Conservation (phyloP, 2,329 filamentous ascomycete genomes). For the Monosporascus sp. region DNA sequence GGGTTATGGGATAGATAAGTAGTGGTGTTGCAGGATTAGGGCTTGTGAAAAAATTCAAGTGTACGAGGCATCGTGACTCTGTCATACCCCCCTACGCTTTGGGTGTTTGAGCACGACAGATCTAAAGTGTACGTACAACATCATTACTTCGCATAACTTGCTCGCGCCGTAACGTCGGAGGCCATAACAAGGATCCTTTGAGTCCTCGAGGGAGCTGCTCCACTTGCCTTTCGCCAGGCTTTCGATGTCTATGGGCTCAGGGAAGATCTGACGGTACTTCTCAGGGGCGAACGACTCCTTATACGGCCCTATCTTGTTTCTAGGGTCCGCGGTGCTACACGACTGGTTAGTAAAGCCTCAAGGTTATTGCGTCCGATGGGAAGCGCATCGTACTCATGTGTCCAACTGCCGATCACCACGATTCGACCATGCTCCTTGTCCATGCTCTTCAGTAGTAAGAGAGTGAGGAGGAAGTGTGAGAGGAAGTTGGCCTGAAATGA, state of each 20-base stretch:
- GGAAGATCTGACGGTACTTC: constrained; percentile 12
- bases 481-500: constrained; percentile 29
- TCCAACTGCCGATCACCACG: constrained; percentile 25
- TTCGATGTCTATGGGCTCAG: constrained; percentile 9
- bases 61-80: constrained; percentile 1
- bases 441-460: constrained; percentile 28
- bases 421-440: constrained; percentile 26
- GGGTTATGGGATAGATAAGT: not conserved
- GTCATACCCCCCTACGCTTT: not conserved
- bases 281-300: constrained; percentile 2
- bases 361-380: not conserved
- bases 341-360: not conserved
- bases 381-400: constrained; percentile 21
- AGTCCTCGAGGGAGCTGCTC: constrained; percentile 8
- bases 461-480: constrained; percentile 26
- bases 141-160: constrained; percentile 21
- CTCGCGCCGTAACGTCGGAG: constrained; percentile 20
- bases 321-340: constrained; percentile 6
- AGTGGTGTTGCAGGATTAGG: not conserved
- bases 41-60: not conserved
- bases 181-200: constrained; percentile 9
- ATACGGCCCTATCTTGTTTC: constrained; percentile 9
- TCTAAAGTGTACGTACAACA: constrained; percentile 12
- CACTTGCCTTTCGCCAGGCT: constrained; percentile 13
- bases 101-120: too few species aligned